Evolutionary conservation across 352 stramenopile genomes (phyloP), one percentile per base, ranked within the genome.

Genomic region (Peronosclerospora sorghi): DNA sequence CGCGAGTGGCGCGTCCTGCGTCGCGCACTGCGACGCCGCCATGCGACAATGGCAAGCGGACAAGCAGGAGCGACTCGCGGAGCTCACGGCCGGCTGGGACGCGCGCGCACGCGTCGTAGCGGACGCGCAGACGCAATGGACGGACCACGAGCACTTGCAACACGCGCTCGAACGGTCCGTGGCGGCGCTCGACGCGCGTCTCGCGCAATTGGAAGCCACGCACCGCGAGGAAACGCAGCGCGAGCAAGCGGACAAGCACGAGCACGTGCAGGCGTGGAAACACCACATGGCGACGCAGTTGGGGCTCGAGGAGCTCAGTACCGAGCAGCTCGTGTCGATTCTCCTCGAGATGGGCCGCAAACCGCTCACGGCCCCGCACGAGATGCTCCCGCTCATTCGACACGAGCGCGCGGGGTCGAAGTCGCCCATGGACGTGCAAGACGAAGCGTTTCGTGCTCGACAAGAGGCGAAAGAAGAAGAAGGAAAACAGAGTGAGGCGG

Each of bases 81-180:
- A 82, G 28, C 55, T 95, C 51, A 56, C 92, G 14, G 57, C 68
- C 17, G 63, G 94, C 7, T 28, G 83, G 45, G 57, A 71, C 37
- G 61, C 77, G 41, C 61, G 71, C 17, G 49, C 44, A 9, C 45
- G 32, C 10, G 34, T 88, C 17, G 65, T 56, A 7, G 32, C 41
- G 0, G 53, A 67, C 13, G 60, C 62, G 7, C 38, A 55, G 32
- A 59, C 62, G 14, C 51, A 72, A 14, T 74, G 61, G 43, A 54
- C 9, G 51, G 68, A 14, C 57, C 68, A 12, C n/a, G 30, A 68
- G 26, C 15, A 54, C 13, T 64, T 71, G 38, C 57, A 49, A 17
- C 42, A 51, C 24, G 32, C 59, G 24, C 17, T 70, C 2, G 62
- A 72, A 12, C 43, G 39, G 10, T 58, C 45, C 4, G 56, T 51